These are phyloP conservation scores for Chalciporus piperatus DNA, from an alignment of 768 basidiomycete genomes.

Conservation along the genomic window DNA sequence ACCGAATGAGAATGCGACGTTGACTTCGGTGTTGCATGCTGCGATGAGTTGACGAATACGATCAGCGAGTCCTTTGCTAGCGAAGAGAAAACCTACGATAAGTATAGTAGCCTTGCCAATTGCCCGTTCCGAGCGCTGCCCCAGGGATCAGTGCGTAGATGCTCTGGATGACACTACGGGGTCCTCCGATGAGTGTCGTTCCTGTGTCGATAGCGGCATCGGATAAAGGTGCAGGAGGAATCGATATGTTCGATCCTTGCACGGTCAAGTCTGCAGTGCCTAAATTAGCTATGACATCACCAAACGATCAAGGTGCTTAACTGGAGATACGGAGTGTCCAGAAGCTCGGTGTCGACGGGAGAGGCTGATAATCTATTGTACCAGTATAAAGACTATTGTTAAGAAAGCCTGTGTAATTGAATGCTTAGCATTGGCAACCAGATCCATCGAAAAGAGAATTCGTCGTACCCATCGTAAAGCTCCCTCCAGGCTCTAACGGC, in stretches of 20 bases:
- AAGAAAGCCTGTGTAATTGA: slow-evolving; percentile 47
- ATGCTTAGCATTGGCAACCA: slow-evolving; percentile 9
- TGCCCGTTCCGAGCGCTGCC: slow-evolving; percentile 55
- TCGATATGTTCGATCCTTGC: slow-evolving; percentile 47
- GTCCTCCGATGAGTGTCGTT: slow-evolving; percentile 91
- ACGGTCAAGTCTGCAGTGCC: slow-evolving; percentile 51
- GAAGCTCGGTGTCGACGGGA: slow-evolving; percentile 60
- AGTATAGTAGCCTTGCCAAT: slow-evolving; percentile 77
- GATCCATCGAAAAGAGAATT: not conserved
- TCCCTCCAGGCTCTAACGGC: slow-evolving; percentile 63
- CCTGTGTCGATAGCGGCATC: slow-evolving; percentile 94
- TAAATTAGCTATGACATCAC: not conserved
- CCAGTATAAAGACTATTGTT: slow-evolving; percentile 78
- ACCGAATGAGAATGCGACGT: slow-evolving; percentile 71
- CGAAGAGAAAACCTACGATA: slow-evolving; percentile 54
- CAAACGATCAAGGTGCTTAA: slow-evolving; percentile 26
- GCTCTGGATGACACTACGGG: slow-evolving; percentile 50
- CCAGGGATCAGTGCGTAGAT: slow-evolving; percentile 78
- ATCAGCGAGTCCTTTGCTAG: not conserved
- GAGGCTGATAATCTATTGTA: slow-evolving; percentile 73
- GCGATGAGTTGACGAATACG: not conserved
- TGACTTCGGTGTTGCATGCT: slow-evolving; percentile 74
- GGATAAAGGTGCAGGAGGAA: slow-evolving; percentile 47
- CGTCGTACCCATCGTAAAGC: slow-evolving; percentile 66
- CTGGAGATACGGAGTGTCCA: slow-evolving; percentile 76